Percentiles rank a stretch among this genome's conserved stretches.
Evolutionary conservation across 1,284 basidiomycete genomes (phyloP).

Genomic region (Fomitopsis palustris): DNA sequence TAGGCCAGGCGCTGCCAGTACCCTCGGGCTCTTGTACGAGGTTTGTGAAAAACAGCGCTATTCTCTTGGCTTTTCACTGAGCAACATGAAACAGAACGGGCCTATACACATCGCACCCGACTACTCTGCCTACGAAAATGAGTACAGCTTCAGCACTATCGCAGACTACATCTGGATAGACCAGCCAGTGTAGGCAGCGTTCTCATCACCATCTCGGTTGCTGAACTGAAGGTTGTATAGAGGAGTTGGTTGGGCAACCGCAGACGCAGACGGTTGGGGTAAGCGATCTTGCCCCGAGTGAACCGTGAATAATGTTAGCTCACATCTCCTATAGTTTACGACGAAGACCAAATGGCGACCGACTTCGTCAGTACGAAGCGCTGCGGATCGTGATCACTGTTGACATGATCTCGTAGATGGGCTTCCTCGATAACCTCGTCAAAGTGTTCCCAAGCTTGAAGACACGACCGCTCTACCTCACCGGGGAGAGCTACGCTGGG

Average conservation of each 20-base stretch:
- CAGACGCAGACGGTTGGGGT: constrained; percentile 40
- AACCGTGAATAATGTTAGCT: not conserved
- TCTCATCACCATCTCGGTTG: not conserved
- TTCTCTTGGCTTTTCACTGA: not conserved
- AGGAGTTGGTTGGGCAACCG: constrained; percentile 64
- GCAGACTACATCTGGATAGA: constrained; percentile 73
- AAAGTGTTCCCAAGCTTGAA: constrained; percentile 30
- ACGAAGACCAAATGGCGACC: constrained; percentile 63
- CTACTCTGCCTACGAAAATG: constrained; percentile 47
- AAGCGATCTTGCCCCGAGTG: constrained; percentile 1
- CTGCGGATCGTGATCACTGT: too few relatives aligned
- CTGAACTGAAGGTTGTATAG: constrained; percentile 8
- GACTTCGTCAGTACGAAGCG: constrained; percentile 54
- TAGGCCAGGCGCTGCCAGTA: constrained; percentile 62
- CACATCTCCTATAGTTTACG: constrained; percentile 40
- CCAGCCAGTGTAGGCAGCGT: constrained; percentile 50
- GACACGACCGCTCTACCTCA: constrained; percentile 28
- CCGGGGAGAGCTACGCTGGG: constrained; percentile 34
- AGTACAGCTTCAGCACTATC: constrained; percentile 54
- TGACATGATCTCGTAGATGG: constrained; percentile 15
- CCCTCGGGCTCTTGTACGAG: constrained; percentile 45
- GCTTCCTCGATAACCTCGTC: constrained; percentile 26
- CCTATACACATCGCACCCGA: constrained; percentile 54
- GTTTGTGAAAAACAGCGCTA: not conserved
- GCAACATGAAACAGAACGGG: constrained; percentile 47